phyloP scores from a whole-genome alignment of 495 filamentous ascomycete genomes.

The Barbatosphaeria neglecta region DNA sequence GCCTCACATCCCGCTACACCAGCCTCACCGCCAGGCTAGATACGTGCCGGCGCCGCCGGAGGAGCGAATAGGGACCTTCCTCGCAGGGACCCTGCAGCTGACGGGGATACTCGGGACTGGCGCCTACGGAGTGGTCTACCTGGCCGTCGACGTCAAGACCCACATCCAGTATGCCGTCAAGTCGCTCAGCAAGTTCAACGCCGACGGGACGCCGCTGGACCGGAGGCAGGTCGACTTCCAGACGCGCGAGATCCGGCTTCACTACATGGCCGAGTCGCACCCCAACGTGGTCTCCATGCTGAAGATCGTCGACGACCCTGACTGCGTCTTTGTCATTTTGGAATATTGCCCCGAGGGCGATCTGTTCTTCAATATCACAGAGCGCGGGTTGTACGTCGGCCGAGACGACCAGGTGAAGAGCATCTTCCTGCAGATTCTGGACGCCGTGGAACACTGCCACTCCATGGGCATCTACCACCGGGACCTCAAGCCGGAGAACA shows the following conservation, averaged over 20 bases:
- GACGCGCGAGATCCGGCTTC: conserved; percentile 81
- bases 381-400: conserved; percentile 81
- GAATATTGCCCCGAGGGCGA: conserved; percentile 98
- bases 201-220: conserved; percentile 64
- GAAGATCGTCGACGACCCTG: conserved; percentile 83
- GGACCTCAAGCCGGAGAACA: conserved; percentile 97
- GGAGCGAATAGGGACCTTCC: conserved; percentile 73
- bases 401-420: conserved; percentile 80
- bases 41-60: conserved; percentile 48
- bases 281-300: conserved; percentile 89
- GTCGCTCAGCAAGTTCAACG: conserved; percentile 75
- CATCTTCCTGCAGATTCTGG: conserved; percentile 91
- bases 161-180: conserved; percentile 86
- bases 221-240: conserved; percentile 80
- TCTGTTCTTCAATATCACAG: conserved; percentile 93
- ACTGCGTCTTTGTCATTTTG: conserved; percentile 94
- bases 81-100: conserved; percentile 74
- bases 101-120: conserved; percentile 81
- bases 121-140: conserved; percentile 95
- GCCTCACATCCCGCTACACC: conserved; percentile 20
- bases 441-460: conserved; percentile 95
- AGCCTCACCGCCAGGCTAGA: conserved; percentile 21
- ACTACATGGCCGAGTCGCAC: conserved; percentile 78
- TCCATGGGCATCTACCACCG: conserved; percentile 88
- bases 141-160: conserved; percentile 77